phyloP scores from a whole-genome alignment of 345 rosid species.

The Euphorbia pulcherrima region DNA sequence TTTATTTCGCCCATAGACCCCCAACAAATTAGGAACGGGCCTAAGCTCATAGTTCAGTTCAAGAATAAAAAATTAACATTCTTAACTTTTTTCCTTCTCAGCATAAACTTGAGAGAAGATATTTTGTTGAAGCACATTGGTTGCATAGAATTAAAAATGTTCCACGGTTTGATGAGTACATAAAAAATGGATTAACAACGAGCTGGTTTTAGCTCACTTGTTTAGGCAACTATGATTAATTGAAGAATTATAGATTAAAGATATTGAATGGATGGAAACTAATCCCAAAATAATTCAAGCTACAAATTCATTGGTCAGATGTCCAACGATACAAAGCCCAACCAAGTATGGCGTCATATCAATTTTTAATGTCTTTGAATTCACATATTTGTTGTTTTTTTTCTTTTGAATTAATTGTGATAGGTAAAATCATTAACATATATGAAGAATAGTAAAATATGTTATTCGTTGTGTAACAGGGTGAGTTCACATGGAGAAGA shows the following conservation, averaged over 20 bases:
- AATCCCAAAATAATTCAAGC: not conserved
- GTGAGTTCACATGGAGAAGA: not conserved
- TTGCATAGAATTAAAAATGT: not conserved
- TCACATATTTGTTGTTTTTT: too few relatives aligned
- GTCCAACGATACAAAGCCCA: not conserved
- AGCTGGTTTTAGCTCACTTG: not conserved
- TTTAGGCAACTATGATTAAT: not conserved
- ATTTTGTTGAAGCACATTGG: slow-evolving; percentile 2
- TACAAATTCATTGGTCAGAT: not conserved
- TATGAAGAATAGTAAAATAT: not conserved
- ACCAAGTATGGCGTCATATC: not conserved
- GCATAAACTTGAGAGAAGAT: not conserved
- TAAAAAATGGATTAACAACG: not conserved
- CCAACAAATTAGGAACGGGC: too few relatives aligned
- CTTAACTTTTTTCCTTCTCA: not conserved
- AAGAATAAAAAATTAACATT: not conserved
- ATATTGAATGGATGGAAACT: slow-evolving; percentile 5
- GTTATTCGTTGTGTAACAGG: not conserved
- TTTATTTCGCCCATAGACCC: too few relatives aligned
- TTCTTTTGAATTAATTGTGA: too few relatives aligned
- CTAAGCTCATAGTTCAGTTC: not conserved
- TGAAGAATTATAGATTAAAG: not conserved
- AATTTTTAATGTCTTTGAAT: not conserved
- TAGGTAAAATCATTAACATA: too few relatives aligned
- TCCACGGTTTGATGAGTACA: slow-evolving; percentile 5